Evolutionary conservation across 495 filamentous ascomycete genomes (phyloP), one percentile per base, ranked within the genome.

Genomic region (Sordaria brevicollis): DNA sequence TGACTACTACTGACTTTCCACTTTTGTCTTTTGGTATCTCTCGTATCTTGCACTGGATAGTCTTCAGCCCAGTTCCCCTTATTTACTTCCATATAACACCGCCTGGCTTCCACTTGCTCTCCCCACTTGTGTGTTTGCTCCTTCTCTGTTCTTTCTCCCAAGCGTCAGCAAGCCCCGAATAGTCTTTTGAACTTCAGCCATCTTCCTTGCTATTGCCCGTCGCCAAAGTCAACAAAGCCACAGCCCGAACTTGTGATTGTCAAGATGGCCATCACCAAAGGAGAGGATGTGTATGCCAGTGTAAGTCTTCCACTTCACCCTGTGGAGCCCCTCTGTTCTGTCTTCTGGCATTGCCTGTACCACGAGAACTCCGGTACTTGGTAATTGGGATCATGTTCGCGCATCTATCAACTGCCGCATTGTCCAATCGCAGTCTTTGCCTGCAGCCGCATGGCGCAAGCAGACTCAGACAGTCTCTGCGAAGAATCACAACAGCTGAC

Each of bases 271-370:
- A 62, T 62, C 49, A 62, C 49, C 8, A 74, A 77, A 71, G 79
- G 76, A 67, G 83, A 84, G 79, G 85, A 86, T 81, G 85, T 86
- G 67, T 87, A 87, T 74, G 85, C 83, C 71, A 87, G 84, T 67
- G 85, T 86, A 74, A 78, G 84, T 83, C 15, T 11, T 17, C 13
- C 19, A 35, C 4, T 71, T 25, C 25, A 29, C 25, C 11, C 4
- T 62, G 21, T 33, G 49, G 25, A 21, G 9, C 41, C 41, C 10
- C 25, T 49, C 9, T 25, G 9, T 49, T 1, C 9, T n/a, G 19
- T 34, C 19, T 39, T 38, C 19, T 6, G 17, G 19, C 41, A 49
- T 1, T 25, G 2, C 25, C 41, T 25, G 19, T 49, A 10, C 13
- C 41, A 49, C 5, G 9, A 25, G 19, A 10, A 9, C 25, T 4